Base-by-base conservation (phyloP, 805 yeast species). In the Phaffomyces thermotolerans region DNA sequence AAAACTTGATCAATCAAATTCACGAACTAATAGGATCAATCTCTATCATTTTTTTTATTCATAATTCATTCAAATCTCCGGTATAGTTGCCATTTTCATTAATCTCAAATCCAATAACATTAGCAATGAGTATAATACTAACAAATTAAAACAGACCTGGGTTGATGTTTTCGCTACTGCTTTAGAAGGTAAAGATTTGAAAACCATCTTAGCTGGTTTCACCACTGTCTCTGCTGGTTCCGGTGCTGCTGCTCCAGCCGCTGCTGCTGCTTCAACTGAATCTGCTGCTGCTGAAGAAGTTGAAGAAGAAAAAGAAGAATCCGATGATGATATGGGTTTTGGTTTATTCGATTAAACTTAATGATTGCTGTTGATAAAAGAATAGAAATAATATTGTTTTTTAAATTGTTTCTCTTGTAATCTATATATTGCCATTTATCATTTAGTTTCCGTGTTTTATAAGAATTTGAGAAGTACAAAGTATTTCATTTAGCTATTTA, bases 321-420 rank as follows among this genome's bases (percentile, higher is more conserved):
- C 81, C 54, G 88, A 81, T 66, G 87, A 80, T 63, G 93, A 82
- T 73, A 82, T 84, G 91, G 91, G 91, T 62, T 80, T 84, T 82
- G 91, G 91, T 75, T 79, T 84, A 73, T 84, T 84, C 77, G 95
- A 84, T 74, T 84, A 84, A 73, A 46, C 29, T 6, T 9, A 27
- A 27, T 27, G 13, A 27, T 10, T 10, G 8, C 13, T 10, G 13
- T 27, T 10, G 34, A 29, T 34, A 27, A 29, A 34, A 20, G 29
- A 23, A 24, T 23, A n/a, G 27, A 18, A 4, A 20, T 20, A 20
- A 20, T 20, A 20, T 20, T 20, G 22, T 20, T 20, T 20, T 20
- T 20, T n/a, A n/a, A 20, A 20, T 5, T 20, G 5, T 5, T 20
- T 20, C 22, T n/a, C n/a, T n/a, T 20, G 22, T 20, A 20, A 20